Conservation (phyloP, 306 rosid genomes). For the Clitoria ternatea region DNA sequence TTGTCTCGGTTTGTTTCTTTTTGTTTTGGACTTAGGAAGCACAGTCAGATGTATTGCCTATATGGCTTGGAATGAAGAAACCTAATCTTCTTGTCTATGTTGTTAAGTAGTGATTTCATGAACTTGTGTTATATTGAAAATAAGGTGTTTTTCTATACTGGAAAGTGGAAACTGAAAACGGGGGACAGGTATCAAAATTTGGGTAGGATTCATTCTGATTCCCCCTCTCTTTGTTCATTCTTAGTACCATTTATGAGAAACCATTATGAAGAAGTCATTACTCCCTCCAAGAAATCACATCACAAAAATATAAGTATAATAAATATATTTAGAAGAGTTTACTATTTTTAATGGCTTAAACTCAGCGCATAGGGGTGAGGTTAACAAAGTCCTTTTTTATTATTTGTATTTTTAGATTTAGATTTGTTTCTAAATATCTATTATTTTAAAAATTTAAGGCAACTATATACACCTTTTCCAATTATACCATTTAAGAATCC, state of each 20-base stretch:
- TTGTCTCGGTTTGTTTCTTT: background rate
- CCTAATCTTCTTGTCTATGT: background rate
- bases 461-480: no score
- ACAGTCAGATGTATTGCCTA: background rate
- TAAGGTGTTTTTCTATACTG: background rate
- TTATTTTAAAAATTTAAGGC: no score
- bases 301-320: no score
- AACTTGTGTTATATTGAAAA: background rate
- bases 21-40: background rate
- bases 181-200: background rate
- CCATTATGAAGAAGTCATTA: background rate
- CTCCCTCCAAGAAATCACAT: no score
- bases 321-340: no score
- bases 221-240: background rate
- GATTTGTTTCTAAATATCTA: no score
- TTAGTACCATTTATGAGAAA: slow-evolving; percentile 13
- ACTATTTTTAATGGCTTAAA: no score
- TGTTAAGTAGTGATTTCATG: slow-evolving; percentile 4
- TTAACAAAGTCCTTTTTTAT: no score
- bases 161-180: background rate
- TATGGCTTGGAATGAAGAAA: background rate
- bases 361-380: no score
- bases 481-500: no score
- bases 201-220: background rate
- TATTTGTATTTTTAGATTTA: no score